Conservation (phyloP, 495 filamentous ascomycete species). For the Entonaema liquescens region DNA sequence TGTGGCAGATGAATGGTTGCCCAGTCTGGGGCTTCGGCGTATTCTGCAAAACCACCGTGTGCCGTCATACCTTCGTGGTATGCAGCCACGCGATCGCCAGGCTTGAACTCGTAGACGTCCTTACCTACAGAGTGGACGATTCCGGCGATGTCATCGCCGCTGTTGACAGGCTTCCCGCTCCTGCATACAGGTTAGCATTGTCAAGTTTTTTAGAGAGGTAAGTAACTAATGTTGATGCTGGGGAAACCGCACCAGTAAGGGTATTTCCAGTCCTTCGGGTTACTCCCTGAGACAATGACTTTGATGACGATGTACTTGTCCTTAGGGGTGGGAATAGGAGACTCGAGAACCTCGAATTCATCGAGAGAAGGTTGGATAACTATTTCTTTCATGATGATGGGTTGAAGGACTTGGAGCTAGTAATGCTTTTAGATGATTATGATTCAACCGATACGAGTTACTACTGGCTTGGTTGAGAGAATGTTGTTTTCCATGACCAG, state of each 20-base stretch:
- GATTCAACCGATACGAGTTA: neutral
- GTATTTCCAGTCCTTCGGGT: slow-evolving; percentile 49
- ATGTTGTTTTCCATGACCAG: neutral
- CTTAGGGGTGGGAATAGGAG: slow-evolving; percentile 17
- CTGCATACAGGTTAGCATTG: neutral
- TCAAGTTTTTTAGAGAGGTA: neutral
- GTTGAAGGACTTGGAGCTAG: neutral
- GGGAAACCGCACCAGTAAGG: slow-evolving; percentile 1
- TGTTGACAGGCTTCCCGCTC: slow-evolving; percentile 32
- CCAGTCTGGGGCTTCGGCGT: slow-evolving; percentile 48
- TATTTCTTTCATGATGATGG: slow-evolving; percentile 26
- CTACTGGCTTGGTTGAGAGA: neutral
- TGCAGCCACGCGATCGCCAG: slow-evolving; percentile 54
- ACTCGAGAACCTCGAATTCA: slow-evolving; percentile 12
- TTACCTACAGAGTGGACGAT: slow-evolving; percentile 50
- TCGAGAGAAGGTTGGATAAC: slow-evolving; percentile 21
- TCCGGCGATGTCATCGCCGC: slow-evolving; percentile 56
- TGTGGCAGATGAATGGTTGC: slow-evolving; percentile 55
- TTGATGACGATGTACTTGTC: slow-evolving; percentile 57
- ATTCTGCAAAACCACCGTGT: slow-evolving; percentile 52
- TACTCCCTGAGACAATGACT: slow-evolving; percentile 35
- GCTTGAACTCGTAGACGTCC: slow-evolving; percentile 52
- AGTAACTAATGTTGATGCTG: neutral
- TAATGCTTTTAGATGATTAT: neutral
- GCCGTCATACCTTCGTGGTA: slow-evolving; percentile 47